Evolutionary conservation across 176 grass and related monocot species (phyloP), one percentile per base, ranked within the genome.

Genomic region (Aegilops speltoides): DNA sequence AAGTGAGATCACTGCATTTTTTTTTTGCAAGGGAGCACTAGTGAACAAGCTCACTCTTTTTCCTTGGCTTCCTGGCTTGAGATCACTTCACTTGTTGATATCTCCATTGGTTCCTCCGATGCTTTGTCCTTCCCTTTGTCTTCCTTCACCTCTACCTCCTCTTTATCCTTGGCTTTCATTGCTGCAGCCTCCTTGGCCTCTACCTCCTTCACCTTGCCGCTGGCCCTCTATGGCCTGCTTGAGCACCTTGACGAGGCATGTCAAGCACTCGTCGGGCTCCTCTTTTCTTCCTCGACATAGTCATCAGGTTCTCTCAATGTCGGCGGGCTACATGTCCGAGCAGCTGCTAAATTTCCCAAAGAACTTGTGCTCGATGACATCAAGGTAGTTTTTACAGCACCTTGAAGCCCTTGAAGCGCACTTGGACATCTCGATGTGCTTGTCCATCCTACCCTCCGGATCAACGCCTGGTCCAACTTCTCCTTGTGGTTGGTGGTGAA

Each of bases 371-470:
- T 32, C 70, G 15, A 10, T 16, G 64, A 66, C 26, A 13, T 66
- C 64, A 5, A 66, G 64, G 64, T 66, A 66, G 25, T 93, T 50
- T 11, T 2, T 57, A 50, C 3, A 93, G 75, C 38, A 91, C 89
- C 92, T 81, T 91, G 89, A 90, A 93, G 0, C 73, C 79, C 34
- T 83, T 36, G 43, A 81, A 93, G 14, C 56, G 38, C 81, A 93
- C 70, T 93, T 83, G 7, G 85, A 88, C 85, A 93, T 84, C 88
- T 93, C 85, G 48, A 93, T 88, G 79, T 93, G 89, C 83, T 69
- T 88, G 74, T 93, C 92, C 92, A 93, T 89, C 73, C 91, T 88
- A 31, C 91, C 91, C 0, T 72, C 7, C 91, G 84, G 74, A 93
- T 88, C 19, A 93, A 85, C 12, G 89, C 86, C 20, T 79, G 86